Base-by-base conservation (phyloP, 2,329 filamentous ascomycete genomes). In the Penicillium hesseltinei region DNA sequence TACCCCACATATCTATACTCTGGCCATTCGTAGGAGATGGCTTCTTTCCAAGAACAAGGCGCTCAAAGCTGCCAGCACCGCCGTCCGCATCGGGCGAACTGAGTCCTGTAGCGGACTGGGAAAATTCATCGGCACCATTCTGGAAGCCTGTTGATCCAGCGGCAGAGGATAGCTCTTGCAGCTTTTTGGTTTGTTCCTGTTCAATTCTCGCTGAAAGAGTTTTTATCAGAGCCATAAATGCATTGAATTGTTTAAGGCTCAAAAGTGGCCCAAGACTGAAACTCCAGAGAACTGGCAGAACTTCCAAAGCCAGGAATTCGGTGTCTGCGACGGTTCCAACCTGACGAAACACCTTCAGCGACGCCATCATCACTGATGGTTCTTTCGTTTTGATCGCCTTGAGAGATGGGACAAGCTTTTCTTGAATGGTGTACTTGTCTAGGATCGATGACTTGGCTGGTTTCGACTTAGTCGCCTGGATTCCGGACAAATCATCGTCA, bases 361-460 rank as follows among this genome's bases (percentile, higher is more conserved):
- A 89, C 6, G 93, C 92, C 81, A 97, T 89, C 90, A 97, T 97
- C 10, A 99, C 94, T 8, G 92, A 92, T 0, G 94, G 94, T 73
- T 99, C 94, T 71, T 96, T 97, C 0, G 94, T 99, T 76, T 96
- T 97, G 78, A 99, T 97, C 2, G 82, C 92, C 69, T 90, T 92
- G 59, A 99, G 82, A 5, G 97, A 78, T 0, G 94, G 94, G 0
- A 97, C 84, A 35, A 99, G 90, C 78, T 97, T 97, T 72, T 99
- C 94, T 73, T 99, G 94, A 78, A 99, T 93, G 0, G 94, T 97
- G 70, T 94, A 97, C 73, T 97, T 97, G 78, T 99, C 94, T 29
- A 99, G 80, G 3, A 93, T 92, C 2, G 87, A 91, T 0, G 88
- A 88, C 1, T 84, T 89, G 4, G 83, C 84, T 2, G 82, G 78